Evolutionary conservation across 495 filamentous ascomycete genomes (phyloP), one percentile per base, ranked within the genome.

Genomic region (Tuber brumale): DNA sequence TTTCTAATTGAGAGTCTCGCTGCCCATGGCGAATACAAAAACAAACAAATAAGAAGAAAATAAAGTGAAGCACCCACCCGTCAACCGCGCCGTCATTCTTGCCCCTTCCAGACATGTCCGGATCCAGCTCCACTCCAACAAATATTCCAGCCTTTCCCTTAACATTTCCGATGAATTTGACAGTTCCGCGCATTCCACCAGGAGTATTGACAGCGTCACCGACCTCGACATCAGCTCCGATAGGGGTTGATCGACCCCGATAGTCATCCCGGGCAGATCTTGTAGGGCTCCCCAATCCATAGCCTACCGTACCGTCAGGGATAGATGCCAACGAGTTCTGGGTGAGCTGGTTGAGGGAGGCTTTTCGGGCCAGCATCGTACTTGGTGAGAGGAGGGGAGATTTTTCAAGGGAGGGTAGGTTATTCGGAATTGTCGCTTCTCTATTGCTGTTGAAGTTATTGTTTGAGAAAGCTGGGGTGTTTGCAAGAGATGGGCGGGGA

Each of bases 41-140:
- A 77, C 19, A 35, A 42, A 72, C 39, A 42, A 69, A 72, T 16
- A 19, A 75, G 69, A 27, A 69, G 74, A 35, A 44, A 71, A 76
- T 72, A 43, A 71, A 66, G 69, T 23, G 45, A 69, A 69, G 66
- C 69, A 82, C 89, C 85, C 87, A 94, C 93, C 95, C 96, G 77
- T 99, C 95, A 70, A 99, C 96, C 85, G 97, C 95, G 48, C 95
- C 95, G 80, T 88, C 95, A 82, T 99, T 99, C 86, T 99, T 99
- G 45, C 95, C 95, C 81, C 92, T 89, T 46, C 87, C 84, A 69
- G 95, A 91, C 83, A 89, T 94, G 77, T 96, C 93, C 72, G 88
- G 85, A 79, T 92, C 90, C 76, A 99, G 86, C 84, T 99, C 96
- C 69, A 99, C 93, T n/a, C 95, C 95, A 41, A 92, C 94, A 86